Conservation (phyloP, 495 filamentous ascomycete genomes). For the Mytilinidion resinicola region DNA sequence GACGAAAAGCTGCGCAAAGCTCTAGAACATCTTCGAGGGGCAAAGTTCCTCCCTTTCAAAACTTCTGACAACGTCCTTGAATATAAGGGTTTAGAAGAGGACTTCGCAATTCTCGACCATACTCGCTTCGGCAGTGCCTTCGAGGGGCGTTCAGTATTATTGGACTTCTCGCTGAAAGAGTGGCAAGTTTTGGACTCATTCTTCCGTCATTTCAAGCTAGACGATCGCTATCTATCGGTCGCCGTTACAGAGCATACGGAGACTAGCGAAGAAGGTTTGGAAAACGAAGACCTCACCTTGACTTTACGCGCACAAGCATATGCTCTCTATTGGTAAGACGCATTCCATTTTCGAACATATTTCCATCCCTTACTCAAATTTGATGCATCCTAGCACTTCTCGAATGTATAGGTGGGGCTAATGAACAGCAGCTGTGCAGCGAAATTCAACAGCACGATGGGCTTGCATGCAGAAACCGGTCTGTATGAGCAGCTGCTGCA, state of each 20-base stretch:
- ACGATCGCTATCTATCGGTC: slow-evolving; percentile 1
- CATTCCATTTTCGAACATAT: background rate
- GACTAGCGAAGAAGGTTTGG: background rate
- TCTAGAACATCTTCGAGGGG: background rate
- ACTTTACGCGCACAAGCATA: slow-evolving; percentile 1
- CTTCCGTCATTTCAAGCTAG: slow-evolving; percentile 2
- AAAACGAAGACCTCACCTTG: background rate
- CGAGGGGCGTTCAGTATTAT: background rate
- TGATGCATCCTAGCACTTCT: background rate
- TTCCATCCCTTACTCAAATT: background rate
- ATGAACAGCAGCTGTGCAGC: slow-evolving; percentile 3
- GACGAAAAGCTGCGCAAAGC: background rate
- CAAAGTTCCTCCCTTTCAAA: slow-evolving; percentile 1
- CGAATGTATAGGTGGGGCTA: background rate
- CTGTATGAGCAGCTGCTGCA: slow-evolving; percentile 4
- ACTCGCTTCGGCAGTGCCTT: slow-evolving; percentile 2
- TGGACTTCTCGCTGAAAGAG: slow-evolving; percentile 8
- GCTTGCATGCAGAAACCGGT: background rate
- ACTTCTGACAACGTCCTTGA: background rate
- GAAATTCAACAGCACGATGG: slow-evolving; percentile 8
- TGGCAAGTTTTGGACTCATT: slow-evolving; percentile 1
- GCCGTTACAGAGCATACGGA: slow-evolving; percentile 2
- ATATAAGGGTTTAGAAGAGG: background rate
- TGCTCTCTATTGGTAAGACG: slow-evolving; percentile 15
- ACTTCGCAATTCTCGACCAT: slow-evolving; percentile 15